Base-by-base conservation (phyloP, 2,329 filamentous ascomycete species). In the Hypoxylon sp. region DNA sequence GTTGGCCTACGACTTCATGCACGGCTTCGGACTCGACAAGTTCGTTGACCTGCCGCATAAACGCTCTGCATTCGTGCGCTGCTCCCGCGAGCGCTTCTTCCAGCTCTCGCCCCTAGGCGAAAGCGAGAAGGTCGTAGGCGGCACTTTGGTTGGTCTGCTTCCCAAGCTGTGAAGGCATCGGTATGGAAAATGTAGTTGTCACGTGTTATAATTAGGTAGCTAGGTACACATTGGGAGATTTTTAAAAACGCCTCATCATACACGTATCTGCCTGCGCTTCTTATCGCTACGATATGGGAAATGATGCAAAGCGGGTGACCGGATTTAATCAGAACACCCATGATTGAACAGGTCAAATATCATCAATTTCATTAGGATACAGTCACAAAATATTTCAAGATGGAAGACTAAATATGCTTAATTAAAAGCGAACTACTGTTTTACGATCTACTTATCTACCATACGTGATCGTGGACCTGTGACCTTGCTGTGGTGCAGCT, bases 11-110 rank as follows among this genome's bases (percentile, higher is more conserved):
- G 92, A 94, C 73, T 86, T 92, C 59, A 88, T 90, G 55, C 90
- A 93, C 73, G 92, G 92, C 1, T 90, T 93, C 73, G 88, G 88
- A 6, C 82, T 93, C 39, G 89, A 92, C 73, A 92, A 92, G 79
- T 88, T 92, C 67, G 87, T 93, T 68, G 91, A 93, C 72, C 79
- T 93, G 68, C 89, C 90, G 3, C 88, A 92, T 73, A 93, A 93
- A 82, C 85, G 91, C 29, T 90, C 89, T 62, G 90, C 89, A 1
- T 85, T 92, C 67, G 86, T 92, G 76, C 83, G 85, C 65, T 91
- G 90, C 73, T 87, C 87, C 55, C 82, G 91, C 6, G 89, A 90
- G 77, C 84, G 89, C 62, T 93, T 92, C 82, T 92, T 92, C 80
- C 89, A 92, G 76, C 79, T 91, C 8, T 88, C 87, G 70, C 88